phyloP scores from a whole-genome alignment of 495 filamentous ascomycete genomes.

The Wilcoxina mikolae region DNA sequence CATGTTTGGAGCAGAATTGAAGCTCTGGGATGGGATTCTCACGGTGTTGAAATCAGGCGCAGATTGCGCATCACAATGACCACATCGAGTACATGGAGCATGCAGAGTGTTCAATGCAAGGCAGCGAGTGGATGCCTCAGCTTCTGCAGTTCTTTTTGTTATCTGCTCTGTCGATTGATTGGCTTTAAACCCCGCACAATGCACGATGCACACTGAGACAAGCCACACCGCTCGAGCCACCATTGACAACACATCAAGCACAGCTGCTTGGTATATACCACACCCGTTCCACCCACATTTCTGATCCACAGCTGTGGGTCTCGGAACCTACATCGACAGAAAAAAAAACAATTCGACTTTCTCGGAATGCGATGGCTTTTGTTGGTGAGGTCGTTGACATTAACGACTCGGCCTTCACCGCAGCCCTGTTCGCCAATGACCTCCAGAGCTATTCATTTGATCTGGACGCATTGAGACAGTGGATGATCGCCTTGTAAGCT shows the following conservation, averaged over 20 bases:
- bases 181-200: neutral
- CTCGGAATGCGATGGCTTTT: conserved; percentile 8
- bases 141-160: too few relatives aligned
- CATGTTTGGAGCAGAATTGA: too few relatives aligned
- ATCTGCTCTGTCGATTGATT: too few relatives aligned
- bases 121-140: too few relatives aligned
- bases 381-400: neutral
- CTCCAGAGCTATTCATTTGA: conserved; percentile 26
- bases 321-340: too few relatives aligned
- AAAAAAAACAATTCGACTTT: conserved; percentile 3
- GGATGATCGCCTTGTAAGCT: conserved; percentile 27
- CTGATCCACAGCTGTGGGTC: neutral
- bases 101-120: too few relatives aligned
- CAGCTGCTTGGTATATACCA: neutral
- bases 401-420: conserved; percentile 1
- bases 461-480: conserved; percentile 25
- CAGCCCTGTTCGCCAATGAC: conserved; percentile 7
- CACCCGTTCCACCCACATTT: neutral
- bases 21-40: too few relatives aligned
- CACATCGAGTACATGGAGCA: too few relatives aligned
- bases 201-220: neutral
- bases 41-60: too few relatives aligned
- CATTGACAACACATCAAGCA: neutral
- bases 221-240: neutral
- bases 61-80: too few relatives aligned